Evolutionary conservation across 2,329 filamentous ascomycete species (phyloP).

Genomic region (Paraconiothyrium brasiliense): DNA sequence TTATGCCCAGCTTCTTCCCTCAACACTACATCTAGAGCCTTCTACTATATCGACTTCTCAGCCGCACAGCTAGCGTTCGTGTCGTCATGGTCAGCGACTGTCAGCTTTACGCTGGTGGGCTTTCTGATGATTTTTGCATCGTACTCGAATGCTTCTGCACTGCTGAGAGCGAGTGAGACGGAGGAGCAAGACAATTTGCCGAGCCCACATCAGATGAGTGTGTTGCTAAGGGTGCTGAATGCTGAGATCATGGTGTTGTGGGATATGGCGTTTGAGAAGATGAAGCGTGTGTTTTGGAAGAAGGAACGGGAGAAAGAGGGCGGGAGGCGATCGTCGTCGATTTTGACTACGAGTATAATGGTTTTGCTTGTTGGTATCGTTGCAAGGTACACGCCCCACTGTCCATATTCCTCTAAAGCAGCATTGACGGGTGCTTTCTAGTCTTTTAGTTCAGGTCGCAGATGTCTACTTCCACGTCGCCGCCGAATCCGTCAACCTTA

Average conservation of each 20-base stretch:
- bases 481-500: constrained; percentile 17
- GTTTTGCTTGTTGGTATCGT: constrained; percentile 17
- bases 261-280: constrained; percentile 8
- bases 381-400: constrained; percentile 15
- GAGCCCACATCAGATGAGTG: constrained; percentile 22
- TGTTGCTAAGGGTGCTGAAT: constrained; percentile 23
- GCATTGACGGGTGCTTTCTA: constrained; percentile 6
- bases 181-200: constrained; percentile 13
- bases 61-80: constrained; percentile 26
- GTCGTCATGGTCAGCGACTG: constrained; percentile 22
- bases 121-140: constrained; percentile 23
- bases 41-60: constrained; percentile 25
- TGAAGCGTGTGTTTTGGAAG: constrained; percentile 20
- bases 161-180: constrained; percentile 16
- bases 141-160: constrained; percentile 16
- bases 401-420: background rate
- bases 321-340: constrained; percentile 2
- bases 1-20: constrained; percentile 18
- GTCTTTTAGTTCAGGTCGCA: constrained; percentile 26
- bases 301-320: constrained; percentile 1
- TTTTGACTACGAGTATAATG: constrained; percentile 14
- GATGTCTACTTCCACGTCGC: constrained; percentile 27
- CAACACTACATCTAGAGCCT: constrained; percentile 5
- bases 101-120: constrained; percentile 25
- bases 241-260: constrained; percentile 23